Conservation (phyloP, 78 protist species). For the Cyanophora paradoxa region DNA sequence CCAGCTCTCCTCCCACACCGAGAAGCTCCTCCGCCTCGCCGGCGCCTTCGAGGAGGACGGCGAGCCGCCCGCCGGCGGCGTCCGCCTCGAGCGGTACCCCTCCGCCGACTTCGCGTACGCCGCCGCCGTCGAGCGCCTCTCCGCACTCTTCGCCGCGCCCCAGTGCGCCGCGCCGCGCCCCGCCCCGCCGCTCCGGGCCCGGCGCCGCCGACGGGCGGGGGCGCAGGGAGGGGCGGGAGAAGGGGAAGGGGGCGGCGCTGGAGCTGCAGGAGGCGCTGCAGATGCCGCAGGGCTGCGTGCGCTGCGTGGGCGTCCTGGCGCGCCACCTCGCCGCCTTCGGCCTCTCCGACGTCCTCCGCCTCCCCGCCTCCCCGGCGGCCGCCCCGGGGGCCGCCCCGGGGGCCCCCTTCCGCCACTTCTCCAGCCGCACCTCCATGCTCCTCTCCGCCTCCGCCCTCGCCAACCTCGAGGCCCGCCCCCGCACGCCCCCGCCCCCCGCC, state of each 20-base stretch:
- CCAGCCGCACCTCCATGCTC: neutral
- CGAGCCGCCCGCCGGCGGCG: neutral
- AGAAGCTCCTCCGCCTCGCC: slow-evolving; percentile 1
- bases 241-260: no score
- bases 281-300: neutral
- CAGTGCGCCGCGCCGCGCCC: neutral
- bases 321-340: neutral
- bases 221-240: no score
- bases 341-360: neutral
- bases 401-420: neutral
- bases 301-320: slow-evolving; percentile 13
- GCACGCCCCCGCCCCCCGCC: neutral
- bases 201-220: no score
- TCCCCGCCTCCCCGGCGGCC: neutral
- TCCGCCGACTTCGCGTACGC: no score
- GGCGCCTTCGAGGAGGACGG: no score
- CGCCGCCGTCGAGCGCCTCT: neutral
- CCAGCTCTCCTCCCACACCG: neutral
- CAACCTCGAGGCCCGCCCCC: slow-evolving; percentile 9
- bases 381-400: neutral
- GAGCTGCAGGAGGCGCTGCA: neutral
- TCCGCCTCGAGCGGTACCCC: neutral
- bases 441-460: slow-evolving; percentile 3
- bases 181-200: no score
- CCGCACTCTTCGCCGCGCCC: neutral